Conservation (phyloP, 768 basidiomycete genomes). For the Ramaria sp. region DNA sequence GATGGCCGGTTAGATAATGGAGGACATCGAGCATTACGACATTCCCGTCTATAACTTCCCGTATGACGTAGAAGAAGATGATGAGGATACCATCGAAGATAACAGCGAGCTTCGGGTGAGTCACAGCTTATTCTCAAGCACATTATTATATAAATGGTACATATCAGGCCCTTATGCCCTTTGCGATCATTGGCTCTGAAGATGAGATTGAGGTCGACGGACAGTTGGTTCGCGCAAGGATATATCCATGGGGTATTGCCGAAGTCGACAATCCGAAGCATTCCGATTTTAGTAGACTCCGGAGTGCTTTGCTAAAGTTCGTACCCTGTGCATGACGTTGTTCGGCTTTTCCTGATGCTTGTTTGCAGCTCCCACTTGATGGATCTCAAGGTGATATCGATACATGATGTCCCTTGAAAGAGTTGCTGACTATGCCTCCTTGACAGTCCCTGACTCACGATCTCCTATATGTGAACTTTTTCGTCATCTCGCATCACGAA, state of each 20-base stretch:
- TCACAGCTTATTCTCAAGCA: conserved; percentile 8
- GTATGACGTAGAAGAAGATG: conserved; percentile 98
- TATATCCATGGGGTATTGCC: conserved; percentile 98
- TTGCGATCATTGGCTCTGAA: conserved; percentile 95
- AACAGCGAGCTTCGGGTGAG: conserved; percentile 88
- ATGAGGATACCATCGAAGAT: conserved; percentile 96
- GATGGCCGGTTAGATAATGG: conserved; percentile 71
- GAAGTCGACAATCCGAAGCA: conserved; percentile 99
- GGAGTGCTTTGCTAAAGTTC: conserved; percentile 86
- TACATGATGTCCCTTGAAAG: not conserved
- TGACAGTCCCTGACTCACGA: conserved; percentile 72
- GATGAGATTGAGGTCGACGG: conserved; percentile 94
- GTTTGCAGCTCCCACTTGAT: conserved; percentile 77
- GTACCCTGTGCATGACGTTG: conserved; percentile 13
- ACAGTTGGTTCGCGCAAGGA: conserved; percentile 80
- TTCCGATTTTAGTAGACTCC: conserved; percentile 92
- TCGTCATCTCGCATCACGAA: not conserved
- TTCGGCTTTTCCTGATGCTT: not conserved
- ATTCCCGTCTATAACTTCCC: conserved; percentile 99
- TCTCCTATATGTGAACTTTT: conserved; percentile 49
- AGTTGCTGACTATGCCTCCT: not conserved
- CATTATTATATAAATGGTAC: not conserved
- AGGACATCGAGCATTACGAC: conserved; percentile 96
- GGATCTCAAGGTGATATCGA: conserved; percentile 63
- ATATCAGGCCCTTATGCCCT: conserved; percentile 79